Evolutionary conservation across 257 asterid genomes (phyloP), one percentile per base, ranked within the genome.

Genomic region (Oldenlandia corymbosa): DNA sequence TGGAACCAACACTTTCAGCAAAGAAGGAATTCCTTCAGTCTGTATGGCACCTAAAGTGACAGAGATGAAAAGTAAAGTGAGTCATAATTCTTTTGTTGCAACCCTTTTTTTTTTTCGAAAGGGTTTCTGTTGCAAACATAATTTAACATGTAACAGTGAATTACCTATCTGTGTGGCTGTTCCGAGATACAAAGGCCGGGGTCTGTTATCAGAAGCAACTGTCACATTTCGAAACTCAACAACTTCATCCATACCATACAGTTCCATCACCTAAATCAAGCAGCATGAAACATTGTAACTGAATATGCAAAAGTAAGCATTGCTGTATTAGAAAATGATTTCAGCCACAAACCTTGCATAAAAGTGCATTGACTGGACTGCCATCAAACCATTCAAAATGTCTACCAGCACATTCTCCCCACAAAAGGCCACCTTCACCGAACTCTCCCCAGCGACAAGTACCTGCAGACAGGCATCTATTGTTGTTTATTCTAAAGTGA

Each of bases 121-220:
- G n/a, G n/a, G n/a, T n/a, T n/a, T n/a, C n/a, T n/a, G n/a, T n/a
- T n/a, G n/a, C n/a, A n/a, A n/a, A n/a, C n/a, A n/a, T n/a, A n/a
- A 71, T 41, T 66, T 10, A 28, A 43, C 24, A 67, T 48, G 52
- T 39, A 70, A 47, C 67, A 58, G 28, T 23, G 58, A 57, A 70
- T 63, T 74, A 87, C 99, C 99, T n/a, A 92, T 92, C 82, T 92
- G 99, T 18, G 96, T 87, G 65, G 99, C 97, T 73, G 99, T 87
- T 70, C 97, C 99, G 2, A 92, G 87, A 80, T 87, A 87, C 66
- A 92, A 76, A 30, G 97, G 88, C 45, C 91, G 87, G 18, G 99
- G 99, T 83, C 88, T 87, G 74, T 83, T 80, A 68, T 92, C 99
- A 34, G 97, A 83, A 72, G 80, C 71, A 69, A 92, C 85, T 9